Conservation (phyloP, 495 filamentous ascomycete genomes). For the Penicillium goetzii region DNA sequence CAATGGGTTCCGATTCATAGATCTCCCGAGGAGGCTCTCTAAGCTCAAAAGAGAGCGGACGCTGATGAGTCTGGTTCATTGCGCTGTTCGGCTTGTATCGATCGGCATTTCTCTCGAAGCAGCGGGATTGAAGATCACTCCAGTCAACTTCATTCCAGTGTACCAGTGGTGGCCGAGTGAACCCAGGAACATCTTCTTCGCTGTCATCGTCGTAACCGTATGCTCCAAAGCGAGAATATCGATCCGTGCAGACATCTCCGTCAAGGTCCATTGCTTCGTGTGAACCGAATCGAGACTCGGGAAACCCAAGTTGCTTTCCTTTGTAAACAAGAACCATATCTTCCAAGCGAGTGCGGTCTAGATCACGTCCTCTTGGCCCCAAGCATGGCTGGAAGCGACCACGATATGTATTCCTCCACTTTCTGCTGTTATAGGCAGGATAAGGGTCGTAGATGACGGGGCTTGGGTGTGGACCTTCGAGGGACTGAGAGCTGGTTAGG, state of each 20-base stretch:
- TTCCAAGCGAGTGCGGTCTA: conserved; percentile 47
- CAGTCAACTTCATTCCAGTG: conserved; percentile 72
- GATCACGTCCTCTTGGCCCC: conserved; percentile 49
- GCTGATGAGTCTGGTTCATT: conserved; percentile 15
- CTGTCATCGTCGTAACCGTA: conserved; percentile 52
- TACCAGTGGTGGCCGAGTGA: conserved; percentile 34
- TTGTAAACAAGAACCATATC: conserved; percentile 52
- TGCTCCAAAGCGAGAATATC: conserved; percentile 55
- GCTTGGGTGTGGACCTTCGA: conserved; percentile 21
- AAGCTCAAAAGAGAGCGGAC: conserved; percentile 27
- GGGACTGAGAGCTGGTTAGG: conserved; percentile 24
- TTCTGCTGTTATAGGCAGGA: conserved; percentile 51
- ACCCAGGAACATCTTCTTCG: conserved; percentile 25
- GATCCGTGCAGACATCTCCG: conserved; percentile 55
- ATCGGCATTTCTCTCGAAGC: conserved; percentile 62
- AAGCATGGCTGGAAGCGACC: conserved; percentile 47
- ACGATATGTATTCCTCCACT: conserved; percentile 47
- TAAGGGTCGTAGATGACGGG: conserved; percentile 53
- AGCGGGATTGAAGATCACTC: conserved; percentile 68
- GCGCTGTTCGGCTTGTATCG: conserved; percentile 46
- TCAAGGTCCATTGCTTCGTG: conserved; percentile 52
- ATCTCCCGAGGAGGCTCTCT: conserved; percentile 17
- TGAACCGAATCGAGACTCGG: conserved; percentile 50
- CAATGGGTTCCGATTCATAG: background rate
- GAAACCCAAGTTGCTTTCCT: conserved; percentile 42